phyloP scores from a whole-genome alignment of 1,284 basidiomycete species.

The Ceratobasidium sp. region DNA sequence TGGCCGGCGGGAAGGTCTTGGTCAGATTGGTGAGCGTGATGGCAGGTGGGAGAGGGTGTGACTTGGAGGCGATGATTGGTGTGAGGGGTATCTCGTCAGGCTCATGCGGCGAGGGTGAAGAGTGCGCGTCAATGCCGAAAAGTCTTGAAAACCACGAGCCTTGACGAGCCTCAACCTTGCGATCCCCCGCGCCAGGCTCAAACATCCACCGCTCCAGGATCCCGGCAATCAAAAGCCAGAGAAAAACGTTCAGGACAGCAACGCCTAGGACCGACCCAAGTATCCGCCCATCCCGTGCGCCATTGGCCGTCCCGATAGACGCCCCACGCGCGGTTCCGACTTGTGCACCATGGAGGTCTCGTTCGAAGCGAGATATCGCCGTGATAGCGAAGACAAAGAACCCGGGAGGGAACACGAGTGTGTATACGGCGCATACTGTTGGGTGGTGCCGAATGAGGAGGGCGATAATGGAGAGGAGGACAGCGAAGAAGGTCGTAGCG shows the following conservation, averaged over 20 bases:
- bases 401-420: conserved; percentile 76
- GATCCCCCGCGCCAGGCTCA: conserved; percentile 55
- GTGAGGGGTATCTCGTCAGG: conserved; percentile 52
- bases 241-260: conserved; percentile 71
- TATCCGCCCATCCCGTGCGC: conserved; percentile 57
- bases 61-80: conserved; percentile 50
- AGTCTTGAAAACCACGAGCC: conserved; percentile 50
- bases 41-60: conserved; percentile 50
- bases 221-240: conserved; percentile 74
- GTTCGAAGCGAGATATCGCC: conserved; percentile 29
- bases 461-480: conserved; percentile 76
- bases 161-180: conserved; percentile 27
- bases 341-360: background rate
- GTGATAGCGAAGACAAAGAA: conserved; percentile 73
- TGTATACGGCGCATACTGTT: conserved; percentile 66
- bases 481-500: conserved; percentile 69
- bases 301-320: background rate
- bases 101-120: conserved; percentile 47
- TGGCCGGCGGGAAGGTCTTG: conserved; percentile 62
- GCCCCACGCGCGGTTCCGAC: background rate
- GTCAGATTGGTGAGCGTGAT: conserved; percentile 69
- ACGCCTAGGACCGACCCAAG: conserved; percentile 70
- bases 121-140: conserved; percentile 51
- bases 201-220: conserved; percentile 71
- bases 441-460: conserved; percentile 63